Percentiles rank a stretch among this genome's conserved stretches.
Conservation (phyloP, 2,329 filamentous ascomycete species). For the Aspergillus vadensis region DNA sequence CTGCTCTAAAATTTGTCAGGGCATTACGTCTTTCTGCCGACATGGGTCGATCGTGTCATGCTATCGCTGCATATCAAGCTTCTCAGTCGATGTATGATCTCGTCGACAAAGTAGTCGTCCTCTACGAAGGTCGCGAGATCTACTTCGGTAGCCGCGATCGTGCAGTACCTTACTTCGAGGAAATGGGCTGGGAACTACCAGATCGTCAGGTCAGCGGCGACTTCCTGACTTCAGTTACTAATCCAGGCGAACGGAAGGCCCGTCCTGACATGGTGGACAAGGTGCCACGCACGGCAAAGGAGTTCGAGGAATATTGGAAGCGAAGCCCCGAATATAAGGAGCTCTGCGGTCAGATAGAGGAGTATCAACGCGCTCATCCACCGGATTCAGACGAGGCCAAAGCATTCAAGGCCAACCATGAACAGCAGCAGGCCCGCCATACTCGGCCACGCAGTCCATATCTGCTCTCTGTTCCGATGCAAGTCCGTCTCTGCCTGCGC, state of each 20-base stretch:
- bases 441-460: slow-evolving; percentile 12
- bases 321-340: slow-evolving; percentile 29
- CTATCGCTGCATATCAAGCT: slow-evolving; percentile 64
- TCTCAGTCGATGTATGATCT: slow-evolving; percentile 54
- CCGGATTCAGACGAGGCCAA: slow-evolving; percentile 12
- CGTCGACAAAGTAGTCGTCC: slow-evolving; percentile 72
- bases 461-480: slow-evolving; percentile 16
- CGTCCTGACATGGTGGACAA: slow-evolving; percentile 59
- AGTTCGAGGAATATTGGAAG: slow-evolving; percentile 58
- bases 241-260: slow-evolving; percentile 59
- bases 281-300: slow-evolving; percentile 66
- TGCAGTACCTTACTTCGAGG: slow-evolving; percentile 67
- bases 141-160: slow-evolving; percentile 65
- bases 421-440: slow-evolving; percentile 13
- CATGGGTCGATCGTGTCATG: slow-evolving; percentile 12
- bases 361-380: slow-evolving; percentile 34
- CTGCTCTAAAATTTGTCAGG: slow-evolving; percentile 55
- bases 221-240: slow-evolving; percentile 69
- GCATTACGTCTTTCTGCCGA: slow-evolving; percentile 35
- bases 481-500: slow-evolving; percentile 14
- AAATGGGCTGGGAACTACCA: slow-evolving; percentile 68
- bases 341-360: slow-evolving; percentile 36
- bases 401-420: slow-evolving; percentile 12
- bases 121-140: slow-evolving; percentile 76
- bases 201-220: slow-evolving; percentile 67